Evolutionary conservation across 192 early-diverging fungal genomes (phyloP).

Genomic region (Podila clonocystis): DNA sequence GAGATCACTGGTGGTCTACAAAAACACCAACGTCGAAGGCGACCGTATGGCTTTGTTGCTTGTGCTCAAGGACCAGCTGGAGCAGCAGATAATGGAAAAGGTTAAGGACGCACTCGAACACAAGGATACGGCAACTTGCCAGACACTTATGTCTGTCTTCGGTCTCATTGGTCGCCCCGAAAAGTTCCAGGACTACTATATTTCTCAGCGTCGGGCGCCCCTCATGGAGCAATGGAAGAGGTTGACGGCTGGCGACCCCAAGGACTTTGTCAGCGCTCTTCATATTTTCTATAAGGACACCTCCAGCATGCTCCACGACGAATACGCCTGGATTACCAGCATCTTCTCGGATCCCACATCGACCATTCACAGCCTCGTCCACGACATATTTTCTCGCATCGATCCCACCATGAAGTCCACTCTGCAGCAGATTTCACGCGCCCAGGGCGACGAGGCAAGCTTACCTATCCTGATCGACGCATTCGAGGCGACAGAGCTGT

Average conservation of each 20-base stretch:
- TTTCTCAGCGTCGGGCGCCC: conserved; percentile 55
- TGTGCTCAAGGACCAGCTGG: conserved; percentile 68
- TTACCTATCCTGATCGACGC: conserved; percentile 55
- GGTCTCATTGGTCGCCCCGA: conserved; percentile 63
- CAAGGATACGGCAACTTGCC: conserved; percentile 65
- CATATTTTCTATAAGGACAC: conserved; percentile 64
- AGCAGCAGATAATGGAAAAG: conserved; percentile 59
- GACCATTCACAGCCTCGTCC: conserved; percentile 60
- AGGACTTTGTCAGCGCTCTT: conserved; percentile 51
- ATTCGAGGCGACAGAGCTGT: conserved; percentile 62
- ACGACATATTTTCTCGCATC: conserved; percentile 59
- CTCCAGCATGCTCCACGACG: conserved; percentile 61
- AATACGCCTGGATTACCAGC: conserved; percentile 65
- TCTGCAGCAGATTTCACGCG: conserved; percentile 24
- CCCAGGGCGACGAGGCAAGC: conserved; percentile 42
- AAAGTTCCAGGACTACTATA: conserved; percentile 71
- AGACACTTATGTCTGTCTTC: conserved; percentile 64
- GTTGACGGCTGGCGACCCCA: conserved; percentile 11
- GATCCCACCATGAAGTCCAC: conserved; percentile 56
- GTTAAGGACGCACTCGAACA: conserved; percentile 63
- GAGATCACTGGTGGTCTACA: conserved; percentile 62
- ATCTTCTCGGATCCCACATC: conserved; percentile 62
- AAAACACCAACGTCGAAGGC: conserved; percentile 77
- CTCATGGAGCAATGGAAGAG: conserved; percentile 61
- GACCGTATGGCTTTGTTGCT: conserved; percentile 64